Conservation (phyloP, 1,139 yeast species). For the Sugiyamaella castrensis region DNA sequence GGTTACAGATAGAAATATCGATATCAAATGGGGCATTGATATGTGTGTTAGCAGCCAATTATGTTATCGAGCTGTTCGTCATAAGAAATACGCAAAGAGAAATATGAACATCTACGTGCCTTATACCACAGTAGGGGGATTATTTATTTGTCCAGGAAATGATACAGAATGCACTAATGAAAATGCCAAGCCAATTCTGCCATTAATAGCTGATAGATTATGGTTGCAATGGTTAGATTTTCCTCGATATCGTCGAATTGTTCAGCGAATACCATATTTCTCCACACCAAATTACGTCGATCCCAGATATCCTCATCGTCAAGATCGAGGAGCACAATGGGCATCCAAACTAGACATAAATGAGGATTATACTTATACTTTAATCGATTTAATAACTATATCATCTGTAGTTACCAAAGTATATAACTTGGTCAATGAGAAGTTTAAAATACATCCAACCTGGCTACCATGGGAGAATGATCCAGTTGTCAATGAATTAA, state of each 20-base stretch:
- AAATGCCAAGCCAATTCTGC: slow-evolving; percentile 48
- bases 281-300: slow-evolving; percentile 50
- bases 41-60: slow-evolving; percentile 45
- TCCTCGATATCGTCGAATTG: slow-evolving; percentile 33
- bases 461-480: slow-evolving; percentile 27
- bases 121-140: slow-evolving; percentile 61
- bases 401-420: slow-evolving; percentile 33
- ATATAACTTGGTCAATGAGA: slow-evolving; percentile 18
- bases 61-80: slow-evolving; percentile 63
- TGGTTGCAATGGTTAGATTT: slow-evolving; percentile 47
- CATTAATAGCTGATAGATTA: slow-evolving; percentile 58
- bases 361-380: slow-evolving; percentile 49
- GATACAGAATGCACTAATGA: slow-evolving; percentile 34
- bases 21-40: slow-evolving; percentile 53
- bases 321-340: slow-evolving; percentile 44
- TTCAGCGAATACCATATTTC: slow-evolving; percentile 58
- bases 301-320: slow-evolving; percentile 43
- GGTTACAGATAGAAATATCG: slow-evolving; percentile 40
- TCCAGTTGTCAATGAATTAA: slow-evolving; percentile 3
- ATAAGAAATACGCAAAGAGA: slow-evolving; percentile 55
- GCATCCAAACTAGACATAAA: slow-evolving; percentile 48
- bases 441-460: slow-evolving; percentile 16
- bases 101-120: slow-evolving; percentile 54
- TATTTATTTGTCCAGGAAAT: slow-evolving; percentile 52
- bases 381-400: slow-evolving; percentile 39